These are phyloP conservation scores for Ottelia alismoides DNA, from an alignment of 106 monocot genomes.

Conservation along the genomic window DNA sequence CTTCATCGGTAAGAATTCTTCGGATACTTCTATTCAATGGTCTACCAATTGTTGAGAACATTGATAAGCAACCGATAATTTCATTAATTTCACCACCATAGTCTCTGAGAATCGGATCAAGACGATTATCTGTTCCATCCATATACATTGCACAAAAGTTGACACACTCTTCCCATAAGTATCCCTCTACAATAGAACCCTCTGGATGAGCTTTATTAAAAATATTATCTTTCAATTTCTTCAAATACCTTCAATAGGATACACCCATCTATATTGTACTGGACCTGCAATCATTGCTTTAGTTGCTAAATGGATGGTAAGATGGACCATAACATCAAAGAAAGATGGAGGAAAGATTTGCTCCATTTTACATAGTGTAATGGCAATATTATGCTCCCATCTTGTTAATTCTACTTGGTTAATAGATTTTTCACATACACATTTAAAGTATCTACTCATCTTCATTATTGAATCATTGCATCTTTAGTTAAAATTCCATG, in stretches of 20 bases:
- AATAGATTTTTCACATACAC: neutral
- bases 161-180: no score
- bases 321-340: slow-evolving; percentile 5
- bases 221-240: no score
- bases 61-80: neutral
- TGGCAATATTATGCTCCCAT: neutral
- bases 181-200: no score
- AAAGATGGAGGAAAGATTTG: neutral
- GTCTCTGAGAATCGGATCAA: no score
- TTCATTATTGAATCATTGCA: neutral
- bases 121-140: neutral
- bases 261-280: slow-evolving; percentile 1
- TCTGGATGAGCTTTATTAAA: no score
- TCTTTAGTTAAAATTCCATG: neutral
- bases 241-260: no score
- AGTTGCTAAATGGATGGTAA: neutral
- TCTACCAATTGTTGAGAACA: neutral
- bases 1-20: neutral
- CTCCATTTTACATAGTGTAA: neutral
- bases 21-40: neutral
- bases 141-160: neutral
- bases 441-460: neutral
- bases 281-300: neutral
- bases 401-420: no score
- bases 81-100: neutral